Evolutionary conservation across 2,329 filamentous ascomycete genomes (phyloP), one percentile per base, ranked within the genome.

Genomic region (Pleoardoris graminearum): DNA sequence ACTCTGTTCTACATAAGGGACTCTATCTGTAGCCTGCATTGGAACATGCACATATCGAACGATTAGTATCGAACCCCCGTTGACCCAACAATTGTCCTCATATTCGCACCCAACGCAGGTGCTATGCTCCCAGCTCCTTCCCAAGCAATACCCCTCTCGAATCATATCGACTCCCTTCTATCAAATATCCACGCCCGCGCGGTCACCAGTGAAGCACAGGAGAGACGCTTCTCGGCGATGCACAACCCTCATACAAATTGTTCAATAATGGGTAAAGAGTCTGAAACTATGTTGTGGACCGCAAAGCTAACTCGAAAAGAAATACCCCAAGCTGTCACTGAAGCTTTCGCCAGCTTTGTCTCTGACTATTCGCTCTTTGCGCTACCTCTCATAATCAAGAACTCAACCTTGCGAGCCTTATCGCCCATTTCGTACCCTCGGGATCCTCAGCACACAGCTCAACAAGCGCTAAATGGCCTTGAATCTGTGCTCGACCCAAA

Each of bases 381-480:
- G 7, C 46, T 65, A 2, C 51, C 54, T 7, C 17, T 65, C 1
- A 21, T 7, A 10, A 21, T 61, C 17, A 32, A 41, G 1, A 14
- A 39, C 10, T 30, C n/a, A 10, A 21, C 21, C 7, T 35, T 63
- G 3, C 25, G 50, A 35, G n/a, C 45, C 1, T 39, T 54, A 7
- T 17, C 49, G 22, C 16, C 51, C 2, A 17, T 65, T 3, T 3
- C 42, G 6, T 54, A 50, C 8, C 36, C 37, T 1, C 42, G 54
- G 14, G 30, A 48, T 14, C 8, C 41, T 1, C 23, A 43, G 1
- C 10, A 17, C 4, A 58, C 44, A 1, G 60, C 59, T 25, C 63
- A 65, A 48, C 21, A 10, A 8, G 39, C 53, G 5, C 44, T 69
- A 8, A 58, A 63, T 25, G 50, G 50, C 11, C 48, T 69, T 4